A percentile compares a stretch with the other conserved stretches of the same genome.
Evolutionary conservation across 2,329 filamentous ascomycete species (phyloP).

Genomic region (Alternaria triticina): DNA sequence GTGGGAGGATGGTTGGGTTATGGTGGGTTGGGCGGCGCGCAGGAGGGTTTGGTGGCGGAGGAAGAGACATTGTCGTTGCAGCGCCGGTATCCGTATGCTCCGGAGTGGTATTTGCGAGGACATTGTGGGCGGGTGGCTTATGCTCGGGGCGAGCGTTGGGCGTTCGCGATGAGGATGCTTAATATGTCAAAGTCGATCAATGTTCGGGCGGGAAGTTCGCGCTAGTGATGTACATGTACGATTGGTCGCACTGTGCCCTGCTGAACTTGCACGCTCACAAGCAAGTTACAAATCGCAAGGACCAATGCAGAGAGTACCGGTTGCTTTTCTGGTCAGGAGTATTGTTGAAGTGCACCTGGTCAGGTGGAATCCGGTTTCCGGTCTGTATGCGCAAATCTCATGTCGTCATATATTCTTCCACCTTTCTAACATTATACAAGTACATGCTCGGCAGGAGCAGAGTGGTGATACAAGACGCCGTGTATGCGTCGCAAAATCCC

Average conservation of each 20-base stretch:
- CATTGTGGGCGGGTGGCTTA: slow-evolving; percentile 4
- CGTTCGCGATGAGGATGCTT: slow-evolving; percentile 8
- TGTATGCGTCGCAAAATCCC: slow-evolving; percentile 5
- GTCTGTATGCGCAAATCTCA: background rate
- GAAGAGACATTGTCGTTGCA: slow-evolving; percentile 39
- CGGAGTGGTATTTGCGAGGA: slow-evolving; percentile 32
- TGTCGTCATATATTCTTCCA: background rate
- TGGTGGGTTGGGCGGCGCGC: slow-evolving; percentile 6
- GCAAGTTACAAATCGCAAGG: background rate
- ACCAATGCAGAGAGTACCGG: background rate
- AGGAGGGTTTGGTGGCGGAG: slow-evolving; percentile 16
- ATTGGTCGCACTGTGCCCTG: background rate
- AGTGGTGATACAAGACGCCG: slow-evolving; percentile 10
- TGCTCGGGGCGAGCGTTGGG: slow-evolving; percentile 5
- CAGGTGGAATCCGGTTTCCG: background rate
- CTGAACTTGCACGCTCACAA: background rate
- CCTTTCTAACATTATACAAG: slow-evolving; percentile 10
- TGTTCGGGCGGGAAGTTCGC: slow-evolving; percentile 11
- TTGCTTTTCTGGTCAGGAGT: background rate
- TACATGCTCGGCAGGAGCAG: slow-evolving; percentile 7
- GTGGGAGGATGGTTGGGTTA: background rate
- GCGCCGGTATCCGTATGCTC: slow-evolving; percentile 25
- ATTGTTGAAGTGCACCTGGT: background rate
- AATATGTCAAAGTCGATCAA: slow-evolving; percentile 17
- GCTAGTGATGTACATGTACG: slow-evolving; percentile 16